These are phyloP conservation scores for Fusarium sp. DNA, from an alignment of 2,329 filamentous ascomycete species.

Conservation along the genomic window DNA sequence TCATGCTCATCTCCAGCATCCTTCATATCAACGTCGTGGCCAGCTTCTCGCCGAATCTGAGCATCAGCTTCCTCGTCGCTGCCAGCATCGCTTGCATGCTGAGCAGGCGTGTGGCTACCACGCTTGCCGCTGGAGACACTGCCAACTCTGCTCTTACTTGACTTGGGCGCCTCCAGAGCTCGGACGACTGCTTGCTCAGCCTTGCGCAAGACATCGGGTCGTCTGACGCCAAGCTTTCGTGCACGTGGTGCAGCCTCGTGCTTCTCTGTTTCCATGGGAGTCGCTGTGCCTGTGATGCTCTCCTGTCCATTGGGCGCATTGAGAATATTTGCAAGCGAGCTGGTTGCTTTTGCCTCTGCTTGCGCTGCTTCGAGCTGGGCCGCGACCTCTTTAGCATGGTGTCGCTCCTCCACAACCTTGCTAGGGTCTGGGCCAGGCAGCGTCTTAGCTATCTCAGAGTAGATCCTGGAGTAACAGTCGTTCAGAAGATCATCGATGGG, in stretches of 20 bases:
- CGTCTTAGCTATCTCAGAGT: constrained; percentile 69
- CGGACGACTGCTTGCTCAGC: constrained; percentile 66
- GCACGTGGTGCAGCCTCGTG: constrained; percentile 51
- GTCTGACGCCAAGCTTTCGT: constrained; percentile 57
- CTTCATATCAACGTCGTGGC: constrained; percentile 52
- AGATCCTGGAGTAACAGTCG: constrained; percentile 85
- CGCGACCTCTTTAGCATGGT: constrained; percentile 53
- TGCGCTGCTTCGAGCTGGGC: constrained; percentile 47
- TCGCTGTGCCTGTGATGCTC: constrained; percentile 44
- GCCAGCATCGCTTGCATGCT: constrained; percentile 46
- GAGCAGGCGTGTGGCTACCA: constrained; percentile 51
- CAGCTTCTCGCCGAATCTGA: constrained; percentile 48
- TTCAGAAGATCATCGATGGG: constrained; percentile 93
- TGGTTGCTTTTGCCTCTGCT: constrained; percentile 47
- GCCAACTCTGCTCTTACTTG: constrained; percentile 58
- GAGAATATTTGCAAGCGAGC: constrained; percentile 52
- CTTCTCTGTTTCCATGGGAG: constrained; percentile 51
- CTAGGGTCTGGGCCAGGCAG: constrained; percentile 62
- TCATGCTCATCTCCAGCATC: constrained; percentile 47
- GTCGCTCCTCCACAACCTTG: constrained; percentile 56
- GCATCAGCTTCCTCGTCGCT: constrained; percentile 54
- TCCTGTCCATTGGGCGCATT: constrained; percentile 54
- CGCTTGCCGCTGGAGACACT: constrained; percentile 61
- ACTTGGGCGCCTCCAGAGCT: constrained; percentile 58
- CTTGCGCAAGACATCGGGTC: constrained; percentile 67